These are phyloP conservation scores for Brassica carinata DNA, from an alignment of 345 rosid species.

Conservation along the genomic window DNA sequence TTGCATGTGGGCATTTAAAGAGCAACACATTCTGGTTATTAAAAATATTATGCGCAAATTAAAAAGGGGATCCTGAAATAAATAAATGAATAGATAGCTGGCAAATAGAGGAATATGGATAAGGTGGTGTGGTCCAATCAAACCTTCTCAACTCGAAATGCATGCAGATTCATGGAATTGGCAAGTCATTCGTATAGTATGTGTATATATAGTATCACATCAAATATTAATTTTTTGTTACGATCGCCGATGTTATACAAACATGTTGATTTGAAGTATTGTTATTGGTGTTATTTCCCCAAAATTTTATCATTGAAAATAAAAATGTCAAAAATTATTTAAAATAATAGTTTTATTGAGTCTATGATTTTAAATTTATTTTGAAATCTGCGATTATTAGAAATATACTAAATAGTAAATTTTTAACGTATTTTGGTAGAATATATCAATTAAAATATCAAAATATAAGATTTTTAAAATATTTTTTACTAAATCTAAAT, in stretches of 20 bases:
- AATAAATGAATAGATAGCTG: not conserved
- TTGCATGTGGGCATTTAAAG: not conserved
- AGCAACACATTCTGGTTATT: slow-evolving; percentile 2
- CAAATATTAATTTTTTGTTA: not conserved
- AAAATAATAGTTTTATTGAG: not conserved
- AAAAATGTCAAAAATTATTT: not conserved
- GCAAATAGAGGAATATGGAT: not conserved
- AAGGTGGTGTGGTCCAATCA: slow-evolving; percentile 8
- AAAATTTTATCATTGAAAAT: not conserved
- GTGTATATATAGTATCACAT: not conserved
- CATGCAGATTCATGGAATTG: slow-evolving; percentile 1
- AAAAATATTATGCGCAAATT: not conserved
- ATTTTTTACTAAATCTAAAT: not conserved
- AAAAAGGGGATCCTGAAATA: not conserved
- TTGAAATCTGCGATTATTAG: not conserved
- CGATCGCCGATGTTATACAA: not conserved
- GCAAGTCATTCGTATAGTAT: not conserved
- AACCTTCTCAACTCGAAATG: slow-evolving; percentile 3
- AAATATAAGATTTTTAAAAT: not conserved
- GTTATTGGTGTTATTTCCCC: not conserved
- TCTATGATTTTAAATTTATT: not conserved
- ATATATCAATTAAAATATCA: not conserved
- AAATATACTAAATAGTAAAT: not conserved
- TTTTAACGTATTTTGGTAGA: not conserved
- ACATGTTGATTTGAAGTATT: not conserved